Evolutionary conservation across 2,329 filamentous ascomycete genomes (phyloP).

Genomic region (Scopulariopsis brevicaulis): DNA sequence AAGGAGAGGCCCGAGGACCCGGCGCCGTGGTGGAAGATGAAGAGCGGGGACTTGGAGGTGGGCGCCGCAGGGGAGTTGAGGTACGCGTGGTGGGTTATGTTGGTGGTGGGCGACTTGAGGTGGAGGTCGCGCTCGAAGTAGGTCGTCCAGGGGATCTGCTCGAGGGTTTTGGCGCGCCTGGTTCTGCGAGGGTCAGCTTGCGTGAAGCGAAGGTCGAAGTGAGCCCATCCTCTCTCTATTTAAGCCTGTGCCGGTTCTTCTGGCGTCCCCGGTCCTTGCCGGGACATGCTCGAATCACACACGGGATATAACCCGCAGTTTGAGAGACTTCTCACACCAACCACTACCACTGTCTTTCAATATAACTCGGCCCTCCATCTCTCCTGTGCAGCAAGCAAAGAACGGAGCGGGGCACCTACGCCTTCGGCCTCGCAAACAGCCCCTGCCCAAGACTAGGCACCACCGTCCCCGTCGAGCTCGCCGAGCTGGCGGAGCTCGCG

Average conservation of each 20-base stretch:
- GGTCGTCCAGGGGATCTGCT: slow-evolving; percentile 71
- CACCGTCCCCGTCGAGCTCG: slow-evolving; percentile 71
- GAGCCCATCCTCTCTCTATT: no score
- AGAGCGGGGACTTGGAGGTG: slow-evolving; percentile 61
- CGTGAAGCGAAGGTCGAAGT: no score
- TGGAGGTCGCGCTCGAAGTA: slow-evolving; percentile 87
- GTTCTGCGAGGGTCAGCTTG: slow-evolving; percentile 20
- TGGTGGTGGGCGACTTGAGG: slow-evolving; percentile 37
- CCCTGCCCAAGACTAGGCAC: slow-evolving; percentile 65
- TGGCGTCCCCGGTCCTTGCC: no score
- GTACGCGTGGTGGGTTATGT: slow-evolving; percentile 71
- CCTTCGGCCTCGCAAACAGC: slow-evolving; percentile 59
- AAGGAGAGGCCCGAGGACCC: slow-evolving; percentile 91
- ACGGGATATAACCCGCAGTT: no score
- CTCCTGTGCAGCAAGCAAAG: no score
- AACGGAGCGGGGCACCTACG: slow-evolving; percentile 32
- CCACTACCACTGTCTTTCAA: no score
- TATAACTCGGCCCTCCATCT: no score
- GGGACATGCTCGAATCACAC: no score
- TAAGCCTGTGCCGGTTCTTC: no score
- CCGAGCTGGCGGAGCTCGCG: slow-evolving; percentile 48
- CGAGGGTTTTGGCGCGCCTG: slow-evolving; percentile 38
- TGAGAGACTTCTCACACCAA: no score
- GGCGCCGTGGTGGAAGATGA: slow-evolving; percentile 90
- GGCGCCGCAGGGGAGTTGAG: slow-evolving; percentile 57